phyloP scores from a whole-genome alignment of 1,284 basidiomycete species.

The Cutaneotrichosporon mucoides region DNA sequence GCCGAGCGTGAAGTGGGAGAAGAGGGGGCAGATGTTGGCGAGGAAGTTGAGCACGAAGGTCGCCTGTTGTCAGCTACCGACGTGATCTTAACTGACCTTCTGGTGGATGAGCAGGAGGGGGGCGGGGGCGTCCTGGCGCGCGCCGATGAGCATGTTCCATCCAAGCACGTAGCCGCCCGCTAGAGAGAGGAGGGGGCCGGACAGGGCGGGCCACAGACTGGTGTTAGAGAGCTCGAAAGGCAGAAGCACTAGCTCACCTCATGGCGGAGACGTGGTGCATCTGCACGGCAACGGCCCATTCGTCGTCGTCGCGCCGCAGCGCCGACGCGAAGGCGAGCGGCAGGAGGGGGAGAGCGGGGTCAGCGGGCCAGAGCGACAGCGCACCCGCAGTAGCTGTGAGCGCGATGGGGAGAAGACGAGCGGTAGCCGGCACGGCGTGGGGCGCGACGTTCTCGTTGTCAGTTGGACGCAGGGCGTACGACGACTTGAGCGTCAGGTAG shows the following conservation, averaged over 20 bases:
- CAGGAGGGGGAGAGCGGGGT: conserved; percentile 16
- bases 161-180: conserved; percentile 5
- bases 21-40: not conserved
- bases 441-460: not conserved
- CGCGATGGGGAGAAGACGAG: conserved; percentile 15
- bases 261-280: conserved; percentile 15
- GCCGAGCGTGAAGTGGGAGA: not conserved
- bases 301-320: conserved; percentile 22
- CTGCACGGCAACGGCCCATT: conserved; percentile 22
- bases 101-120: conserved; percentile 12
- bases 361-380: conserved; percentile 1
- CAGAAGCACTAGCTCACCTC: not conserved
- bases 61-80: not conserved
- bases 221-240: no score
- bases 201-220: conserved; percentile 9
- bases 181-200: conserved; percentile 2
- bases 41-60: not conserved
- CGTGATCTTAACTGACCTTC: not conserved
- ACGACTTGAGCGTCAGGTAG: conserved; percentile 17
- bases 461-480: conserved; percentile 10
- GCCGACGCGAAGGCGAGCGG: conserved; percentile 13
- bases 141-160: conserved; percentile 19
- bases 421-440: conserved; percentile 12
- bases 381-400: conserved; percentile 12
- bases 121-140: conserved; percentile 13